Base-by-base conservation (phyloP, 2,329 filamentous ascomycete species). In the Penicillium sp. region DNA sequence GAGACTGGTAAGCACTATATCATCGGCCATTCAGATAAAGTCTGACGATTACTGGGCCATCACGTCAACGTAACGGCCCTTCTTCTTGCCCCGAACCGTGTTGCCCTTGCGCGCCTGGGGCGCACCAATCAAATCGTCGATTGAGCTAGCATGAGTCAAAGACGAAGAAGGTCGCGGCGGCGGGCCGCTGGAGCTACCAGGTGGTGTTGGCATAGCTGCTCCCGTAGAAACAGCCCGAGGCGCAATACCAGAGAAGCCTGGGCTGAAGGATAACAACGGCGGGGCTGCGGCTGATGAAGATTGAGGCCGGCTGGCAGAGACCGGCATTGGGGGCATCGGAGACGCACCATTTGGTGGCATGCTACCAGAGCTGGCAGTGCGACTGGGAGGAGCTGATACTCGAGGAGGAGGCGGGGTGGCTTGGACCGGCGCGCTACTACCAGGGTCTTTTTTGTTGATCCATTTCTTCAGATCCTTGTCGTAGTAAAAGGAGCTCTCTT, bases 401-500 rank as follows among this genome's bases (percentile, higher is more conserved):
- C 82, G 86, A 0, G 92, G 92, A 5, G 92, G 92, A 1, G 94
- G 92, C 1, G 93, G 89, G 0, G 92, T 86, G 1, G 86, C 86
- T 45, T 78, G 76, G 26, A 78, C 70, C n/a, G 78, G 74, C 24
- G 80, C 83, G 53, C 89, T 87, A 8, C 84, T 82, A 14, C 78
- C 78, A 13, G 87, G 87, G 11, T 85, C 85, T 72, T 96, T 97
- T 80, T 97, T 97, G 79, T 99, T 97, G 72, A 99, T 82, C 95
- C 95, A 99, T 72, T 94, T 92, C 79, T 96, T 95, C 50, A 96
- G 83, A n/a, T 97, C 90, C 2, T 92, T 89, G 69, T 99, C 94
- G 68, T 94, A 99, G 64, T 93, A 88, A 74, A 99, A 97, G 44
- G 87, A 91, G 73, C 86, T 96, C 69, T 94, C 86, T 74, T 99